phyloP scores from a whole-genome alignment of 1,284 basidiomycete genomes.

The Boletus hoseneyae region DNA sequence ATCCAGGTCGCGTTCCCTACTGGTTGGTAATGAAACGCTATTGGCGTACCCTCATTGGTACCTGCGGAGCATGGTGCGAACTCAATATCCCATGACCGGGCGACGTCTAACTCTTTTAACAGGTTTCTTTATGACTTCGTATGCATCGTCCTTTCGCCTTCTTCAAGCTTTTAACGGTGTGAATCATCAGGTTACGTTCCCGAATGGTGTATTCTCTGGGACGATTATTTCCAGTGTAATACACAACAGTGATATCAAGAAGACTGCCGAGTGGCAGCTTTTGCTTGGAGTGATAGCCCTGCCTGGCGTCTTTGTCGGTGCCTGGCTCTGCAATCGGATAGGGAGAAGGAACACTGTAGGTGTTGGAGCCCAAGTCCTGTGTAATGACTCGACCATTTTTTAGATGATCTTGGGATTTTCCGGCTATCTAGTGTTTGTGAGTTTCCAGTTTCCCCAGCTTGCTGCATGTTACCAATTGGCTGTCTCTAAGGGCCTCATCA shows the following conservation, averaged over 20 bases:
- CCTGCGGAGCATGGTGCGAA: conserved; percentile 64
- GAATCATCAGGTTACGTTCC: conserved; percentile 55
- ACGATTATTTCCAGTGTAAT: conserved; percentile 64
- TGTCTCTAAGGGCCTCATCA: conserved; percentile 46
- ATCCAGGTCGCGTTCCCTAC: conserved; percentile 58
- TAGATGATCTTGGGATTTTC: conserved; percentile 74
- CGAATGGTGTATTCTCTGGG: conserved; percentile 67
- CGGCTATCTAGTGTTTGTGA: conserved; percentile 68
- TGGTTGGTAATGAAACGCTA: conserved; percentile 60
- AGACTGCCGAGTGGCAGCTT: conserved; percentile 69
- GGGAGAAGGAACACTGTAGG: conserved; percentile 61
- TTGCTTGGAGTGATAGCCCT: conserved; percentile 65
- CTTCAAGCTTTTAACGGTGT: background rate
- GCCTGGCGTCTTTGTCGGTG: conserved; percentile 62
- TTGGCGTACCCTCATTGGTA: conserved; percentile 68
- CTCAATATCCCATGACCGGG: background rate
- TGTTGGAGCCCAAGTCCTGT: conserved; percentile 2
- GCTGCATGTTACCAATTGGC: background rate
- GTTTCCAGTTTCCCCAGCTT: conserved; percentile 5
- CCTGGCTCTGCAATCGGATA: conserved; percentile 59
- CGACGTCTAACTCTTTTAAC: conserved; percentile 10
- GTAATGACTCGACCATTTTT: conserved; percentile 1
- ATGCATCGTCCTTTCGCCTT: conserved; percentile 15
- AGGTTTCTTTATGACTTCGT: conserved; percentile 79
- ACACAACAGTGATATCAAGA: conserved; percentile 50